These are phyloP conservation scores for Solanum etuberosum DNA, from an alignment of 257 asterid species.

Conservation along the genomic window DNA sequence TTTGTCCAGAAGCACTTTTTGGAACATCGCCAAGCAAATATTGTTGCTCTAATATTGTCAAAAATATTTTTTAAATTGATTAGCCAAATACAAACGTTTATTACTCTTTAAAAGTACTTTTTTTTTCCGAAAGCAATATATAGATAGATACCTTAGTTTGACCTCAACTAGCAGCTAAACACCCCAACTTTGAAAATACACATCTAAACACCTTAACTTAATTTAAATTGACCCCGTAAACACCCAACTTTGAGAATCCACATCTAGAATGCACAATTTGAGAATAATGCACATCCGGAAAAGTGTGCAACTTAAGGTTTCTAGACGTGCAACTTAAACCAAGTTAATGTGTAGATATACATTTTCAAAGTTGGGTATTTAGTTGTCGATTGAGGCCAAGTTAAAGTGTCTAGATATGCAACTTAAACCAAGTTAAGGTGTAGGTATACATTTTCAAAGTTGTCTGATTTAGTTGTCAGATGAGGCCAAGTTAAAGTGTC, in stretches of 20 bases:
- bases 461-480: too few species aligned
- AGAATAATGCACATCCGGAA: too few species aligned
- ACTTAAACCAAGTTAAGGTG: too few species aligned
- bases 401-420: too few species aligned
- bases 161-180: neutral
- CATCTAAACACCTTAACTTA: neutral
- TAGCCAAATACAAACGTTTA: neutral
- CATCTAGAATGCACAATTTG: too few species aligned
- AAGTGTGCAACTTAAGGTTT: neutral
- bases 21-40: neutral
- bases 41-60: neutral
- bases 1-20: neutral
- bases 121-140: neutral
- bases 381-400: too few species aligned
- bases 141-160: neutral
- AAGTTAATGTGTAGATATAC: too few species aligned
- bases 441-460: too few species aligned
- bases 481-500: too few species aligned
- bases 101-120: neutral
- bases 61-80: neutral
- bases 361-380: too few species aligned
- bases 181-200: neutral
- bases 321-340: neutral
- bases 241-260: too few species aligned
- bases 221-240: too few species aligned